Evolutionary conservation across 441 rosid species (phyloP).

Genomic region (Populus hybrid): DNA sequence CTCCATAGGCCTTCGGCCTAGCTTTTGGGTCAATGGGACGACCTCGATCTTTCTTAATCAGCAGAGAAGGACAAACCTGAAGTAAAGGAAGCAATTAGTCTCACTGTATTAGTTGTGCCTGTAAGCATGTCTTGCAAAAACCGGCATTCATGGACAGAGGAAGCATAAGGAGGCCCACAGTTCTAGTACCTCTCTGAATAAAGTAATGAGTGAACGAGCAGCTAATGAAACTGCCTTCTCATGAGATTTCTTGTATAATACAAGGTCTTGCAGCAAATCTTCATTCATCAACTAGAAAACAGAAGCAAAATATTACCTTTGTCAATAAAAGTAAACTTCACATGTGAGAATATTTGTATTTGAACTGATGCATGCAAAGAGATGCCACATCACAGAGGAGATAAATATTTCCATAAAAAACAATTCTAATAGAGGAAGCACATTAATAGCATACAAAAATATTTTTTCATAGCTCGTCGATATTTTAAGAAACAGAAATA

Average conservation of each 20-base stretch:
- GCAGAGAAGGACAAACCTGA: constrained; percentile 84
- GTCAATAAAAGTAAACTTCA: background rate
- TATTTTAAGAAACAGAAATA: background rate
- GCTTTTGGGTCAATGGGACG: constrained; percentile 71
- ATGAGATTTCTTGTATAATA: constrained; percentile 73
- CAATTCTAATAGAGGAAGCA: background rate
- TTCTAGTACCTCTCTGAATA: constrained; percentile 83
- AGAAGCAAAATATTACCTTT: constrained; percentile 15
- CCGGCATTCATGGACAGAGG: background rate
- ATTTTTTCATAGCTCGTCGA: background rate
- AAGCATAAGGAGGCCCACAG: background rate
- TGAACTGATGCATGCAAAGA: background rate
- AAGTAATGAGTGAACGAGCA: constrained; percentile 75
- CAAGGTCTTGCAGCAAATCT: constrained; percentile 94
- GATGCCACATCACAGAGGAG: background rate
- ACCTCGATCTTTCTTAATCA: constrained; percentile 93
- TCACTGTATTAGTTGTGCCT: background rate
- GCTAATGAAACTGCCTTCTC: constrained; percentile 88
- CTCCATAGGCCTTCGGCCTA: constrained; percentile 84
- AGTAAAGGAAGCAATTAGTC: constrained; percentile 19
- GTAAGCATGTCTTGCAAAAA: background rate
- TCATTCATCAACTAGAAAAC: constrained; percentile 84
- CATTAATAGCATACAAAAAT: background rate
- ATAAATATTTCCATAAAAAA: background rate
- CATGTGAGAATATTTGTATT: background rate